A percentile compares a stretch with the other conserved stretches of the same genome.
These are phyloP conservation scores for Pilatotrama ljubarskyi DNA, from an alignment of 768 basidiomycete species.

Conservation along the genomic window DNA sequence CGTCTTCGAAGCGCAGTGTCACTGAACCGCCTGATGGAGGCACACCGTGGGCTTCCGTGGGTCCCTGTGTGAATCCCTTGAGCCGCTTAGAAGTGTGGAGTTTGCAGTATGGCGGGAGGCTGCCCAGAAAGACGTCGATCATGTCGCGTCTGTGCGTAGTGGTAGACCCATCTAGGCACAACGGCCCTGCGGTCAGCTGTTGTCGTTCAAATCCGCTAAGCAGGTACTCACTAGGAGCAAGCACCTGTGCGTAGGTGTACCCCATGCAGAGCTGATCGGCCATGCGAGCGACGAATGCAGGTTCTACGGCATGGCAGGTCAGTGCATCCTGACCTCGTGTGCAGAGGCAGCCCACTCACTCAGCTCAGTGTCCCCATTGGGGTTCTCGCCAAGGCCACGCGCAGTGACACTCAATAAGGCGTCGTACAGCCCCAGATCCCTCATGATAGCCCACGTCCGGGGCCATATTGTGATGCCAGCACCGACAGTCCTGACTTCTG, in stretches of 20 bases:
- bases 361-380: not conserved
- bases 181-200: not conserved
- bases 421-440: conserved; percentile 39
- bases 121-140: conserved; percentile 20
- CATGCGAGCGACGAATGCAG: conserved; percentile 25
- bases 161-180: conserved; percentile 19
- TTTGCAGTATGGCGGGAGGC: conserved; percentile 19
- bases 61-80: conserved; percentile 9
- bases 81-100: conserved; percentile 26
- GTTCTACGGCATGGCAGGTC: conserved; percentile 9
- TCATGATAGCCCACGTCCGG: conserved; percentile 44
- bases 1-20: conserved; percentile 15
- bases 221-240: conserved; percentile 23
- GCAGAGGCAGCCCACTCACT: not conserved
- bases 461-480: conserved; percentile 47
- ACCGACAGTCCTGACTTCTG: conserved; percentile 39
- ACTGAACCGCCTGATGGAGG: conserved; percentile 3
- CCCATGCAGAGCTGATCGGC: conserved; percentile 19
- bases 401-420: conserved; percentile 18
- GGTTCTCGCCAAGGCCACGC: not conserved
- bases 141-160: conserved; percentile 29
- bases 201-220: too few relatives aligned
- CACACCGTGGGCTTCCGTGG: too few relatives aligned
- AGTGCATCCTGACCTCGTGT: too few relatives aligned
- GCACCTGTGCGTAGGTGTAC: conserved; percentile 17